A percentile compares a stretch with the other conserved stretches of the same genome.
Evolutionary conservation across 768 basidiomycete genomes (phyloP).

Genomic region (Pisolithus marmoratus): DNA sequence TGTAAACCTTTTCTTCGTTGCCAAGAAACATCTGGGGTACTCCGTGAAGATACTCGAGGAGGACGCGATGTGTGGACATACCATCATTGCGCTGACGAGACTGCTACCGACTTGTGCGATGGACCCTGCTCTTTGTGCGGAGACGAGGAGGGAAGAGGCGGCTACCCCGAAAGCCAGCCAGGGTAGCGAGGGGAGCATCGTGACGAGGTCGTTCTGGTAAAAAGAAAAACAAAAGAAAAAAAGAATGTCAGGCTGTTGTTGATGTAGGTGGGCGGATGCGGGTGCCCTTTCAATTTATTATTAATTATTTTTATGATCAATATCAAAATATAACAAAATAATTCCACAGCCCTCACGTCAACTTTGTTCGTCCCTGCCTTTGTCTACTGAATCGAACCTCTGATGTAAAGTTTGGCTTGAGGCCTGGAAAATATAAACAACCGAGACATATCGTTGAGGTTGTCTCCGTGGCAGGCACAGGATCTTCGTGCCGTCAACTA

Average conservation of each 20-base stretch:
- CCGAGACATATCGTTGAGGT: no score
- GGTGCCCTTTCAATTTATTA: neutral
- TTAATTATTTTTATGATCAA: neutral
- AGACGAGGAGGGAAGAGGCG: conserved; percentile 19
- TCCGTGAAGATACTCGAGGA: neutral
- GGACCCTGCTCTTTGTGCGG: conserved; percentile 14
- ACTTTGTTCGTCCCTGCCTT: no score
- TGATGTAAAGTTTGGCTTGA: no score
- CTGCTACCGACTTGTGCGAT: conserved; percentile 25
- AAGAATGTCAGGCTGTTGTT: neutral
- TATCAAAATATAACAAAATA: no score
- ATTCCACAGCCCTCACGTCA: no score
- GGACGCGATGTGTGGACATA: conserved; percentile 13
- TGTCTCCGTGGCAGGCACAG: no score
- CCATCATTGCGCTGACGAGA: conserved; percentile 49
- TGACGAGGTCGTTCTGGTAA: neutral
- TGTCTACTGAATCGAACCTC: no score
- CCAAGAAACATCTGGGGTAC: conserved; percentile 66
- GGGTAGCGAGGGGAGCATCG: conserved; percentile 29
- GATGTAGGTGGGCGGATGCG: neutral
- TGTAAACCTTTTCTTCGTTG: conserved; percentile 75
- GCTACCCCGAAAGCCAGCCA: conserved; percentile 44
- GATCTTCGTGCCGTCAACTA: no score
- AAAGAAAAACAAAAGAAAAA: neutral
- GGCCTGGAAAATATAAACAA: no score